These are phyloP conservation scores for Diaporthe citrichinensis DNA, from an alignment of 2,329 filamentous ascomycete species.

Conservation along the genomic window DNA sequence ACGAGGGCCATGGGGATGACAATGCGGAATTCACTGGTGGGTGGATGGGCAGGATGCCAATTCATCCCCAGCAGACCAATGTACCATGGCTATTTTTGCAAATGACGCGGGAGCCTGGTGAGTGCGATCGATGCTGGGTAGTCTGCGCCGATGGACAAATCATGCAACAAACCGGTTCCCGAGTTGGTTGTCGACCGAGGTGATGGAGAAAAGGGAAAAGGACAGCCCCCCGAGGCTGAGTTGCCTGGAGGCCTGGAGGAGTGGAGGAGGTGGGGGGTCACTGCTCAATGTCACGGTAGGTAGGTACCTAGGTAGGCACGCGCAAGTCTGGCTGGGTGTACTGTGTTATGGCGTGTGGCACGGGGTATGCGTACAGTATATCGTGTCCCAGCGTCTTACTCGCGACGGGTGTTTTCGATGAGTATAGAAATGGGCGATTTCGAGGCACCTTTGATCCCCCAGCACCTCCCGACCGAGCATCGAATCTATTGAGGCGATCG, in stretches of 20 bases:
- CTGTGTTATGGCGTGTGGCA: neutral
- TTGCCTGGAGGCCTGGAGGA: neutral
- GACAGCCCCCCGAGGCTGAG: slow-evolving; percentile 16
- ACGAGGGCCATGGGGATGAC: slow-evolving; percentile 22
- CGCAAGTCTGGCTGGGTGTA: neutral
- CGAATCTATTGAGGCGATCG: slow-evolving; percentile 23
- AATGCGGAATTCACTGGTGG: slow-evolving; percentile 31
- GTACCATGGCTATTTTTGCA: slow-evolving; percentile 19
- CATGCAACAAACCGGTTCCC: slow-evolving; percentile 13
- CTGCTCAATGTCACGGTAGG: neutral
- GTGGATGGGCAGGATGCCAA: slow-evolving; percentile 23
- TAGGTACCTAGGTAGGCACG: neutral
- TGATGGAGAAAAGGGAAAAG: neutral
- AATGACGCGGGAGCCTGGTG: slow-evolving; percentile 25
- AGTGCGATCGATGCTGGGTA: neutral
- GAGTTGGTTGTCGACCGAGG: neutral
- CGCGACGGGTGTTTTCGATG: slow-evolving; percentile 1
- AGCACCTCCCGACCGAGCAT: neutral
- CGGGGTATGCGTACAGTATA: neutral
- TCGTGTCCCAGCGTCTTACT: neutral
- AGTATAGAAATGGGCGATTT: slow-evolving; percentile 8
- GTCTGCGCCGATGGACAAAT: slow-evolving; percentile 7
- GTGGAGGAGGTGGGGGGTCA: neutral
- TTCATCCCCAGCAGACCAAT: slow-evolving; percentile 20
- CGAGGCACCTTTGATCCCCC: neutral